Evolutionary conservation across 2,329 filamentous ascomycete species (phyloP).

Genomic region (Penicillium oxalicum): DNA sequence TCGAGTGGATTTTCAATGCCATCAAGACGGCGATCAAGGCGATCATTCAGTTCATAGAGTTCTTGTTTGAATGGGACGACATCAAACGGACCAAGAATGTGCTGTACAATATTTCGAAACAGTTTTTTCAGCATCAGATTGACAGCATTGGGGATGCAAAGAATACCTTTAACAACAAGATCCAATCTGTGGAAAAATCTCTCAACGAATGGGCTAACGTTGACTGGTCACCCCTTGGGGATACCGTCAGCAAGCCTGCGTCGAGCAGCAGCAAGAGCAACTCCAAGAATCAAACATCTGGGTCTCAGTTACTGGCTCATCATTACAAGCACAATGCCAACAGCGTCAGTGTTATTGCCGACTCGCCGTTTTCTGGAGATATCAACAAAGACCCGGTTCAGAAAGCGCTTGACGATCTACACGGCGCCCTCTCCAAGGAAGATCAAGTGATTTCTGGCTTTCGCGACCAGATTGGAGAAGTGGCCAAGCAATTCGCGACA

Average conservation of each 20-base stretch:
- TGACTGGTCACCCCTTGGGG: not conserved
- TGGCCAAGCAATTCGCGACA: not conserved
- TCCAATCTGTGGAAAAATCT: not conserved
- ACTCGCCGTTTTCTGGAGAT: not conserved
- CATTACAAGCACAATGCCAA: not conserved
- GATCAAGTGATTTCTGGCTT: not conserved
- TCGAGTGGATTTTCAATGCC: not conserved
- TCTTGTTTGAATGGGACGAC: not conserved
- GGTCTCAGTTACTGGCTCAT: not conserved
- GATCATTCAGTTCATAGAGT: not conserved
- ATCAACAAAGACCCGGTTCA: no score
- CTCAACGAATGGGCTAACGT: not conserved
- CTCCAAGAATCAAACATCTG: not conserved
- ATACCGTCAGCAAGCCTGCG: not conserved
- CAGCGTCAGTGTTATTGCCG: not conserved
- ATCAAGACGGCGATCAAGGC: not conserved
- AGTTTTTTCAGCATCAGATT: not conserved
- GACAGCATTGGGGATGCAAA: not conserved
- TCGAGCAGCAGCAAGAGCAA: not conserved
- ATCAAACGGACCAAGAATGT: not conserved
- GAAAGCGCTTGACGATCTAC: not conserved
- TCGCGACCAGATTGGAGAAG: not conserved
- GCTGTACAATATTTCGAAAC: not conserved
- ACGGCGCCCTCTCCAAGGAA: not conserved
- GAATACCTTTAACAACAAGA: not conserved